Evolutionary conservation across 257 asterid species (phyloP), one percentile per base, ranked within the genome.

Genomic region (Solanum rostratum): DNA sequence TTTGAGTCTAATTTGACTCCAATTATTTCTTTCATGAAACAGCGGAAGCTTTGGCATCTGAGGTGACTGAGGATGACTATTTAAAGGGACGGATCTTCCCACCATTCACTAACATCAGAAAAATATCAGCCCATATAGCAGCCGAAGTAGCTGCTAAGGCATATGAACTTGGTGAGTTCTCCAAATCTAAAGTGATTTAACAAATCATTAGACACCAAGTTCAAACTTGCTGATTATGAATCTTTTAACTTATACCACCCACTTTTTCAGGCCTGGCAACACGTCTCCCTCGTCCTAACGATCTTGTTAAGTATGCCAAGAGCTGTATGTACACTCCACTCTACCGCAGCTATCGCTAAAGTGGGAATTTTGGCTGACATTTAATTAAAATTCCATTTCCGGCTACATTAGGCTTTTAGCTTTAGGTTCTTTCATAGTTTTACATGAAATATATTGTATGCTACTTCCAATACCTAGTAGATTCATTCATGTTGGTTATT

Each of bases 291-390:
- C 97, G 97, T 9, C 99, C 99, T 22, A 87, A 85, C 30, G 92
- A 96, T 90, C 98, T 96, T 1, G 91, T 91, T 29, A 89, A 90
- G 89, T 95, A 84, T 85, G 99, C 99, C 0, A 92, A 93, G 93
- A 92, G 98, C 87, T 96, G 97, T 92, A 95, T 96, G 99, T 96
- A 96, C 91, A 90, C 93, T 69, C 98, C 98, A 10, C 87, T 89
- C 81, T 96, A 96, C 86, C 94, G 92, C 89, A 85, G 49, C 86
- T 96, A 92, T 71, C 98, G 97, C 86, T 94, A 55, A 85, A 79
- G 68, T 39, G 41, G 62, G 52, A 41, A 27, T 78, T 50, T 50
- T 50, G 82, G 46, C 82, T 16, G 82, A 16, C 11, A 50, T 49
- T 78, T 78, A 16, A 59, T 27, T 59, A 59, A 33, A 33, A 49